phyloP scores from a whole-genome alignment of 1,284 basidiomycete genomes.

The Kalmanozyma brasiliensis region DNA sequence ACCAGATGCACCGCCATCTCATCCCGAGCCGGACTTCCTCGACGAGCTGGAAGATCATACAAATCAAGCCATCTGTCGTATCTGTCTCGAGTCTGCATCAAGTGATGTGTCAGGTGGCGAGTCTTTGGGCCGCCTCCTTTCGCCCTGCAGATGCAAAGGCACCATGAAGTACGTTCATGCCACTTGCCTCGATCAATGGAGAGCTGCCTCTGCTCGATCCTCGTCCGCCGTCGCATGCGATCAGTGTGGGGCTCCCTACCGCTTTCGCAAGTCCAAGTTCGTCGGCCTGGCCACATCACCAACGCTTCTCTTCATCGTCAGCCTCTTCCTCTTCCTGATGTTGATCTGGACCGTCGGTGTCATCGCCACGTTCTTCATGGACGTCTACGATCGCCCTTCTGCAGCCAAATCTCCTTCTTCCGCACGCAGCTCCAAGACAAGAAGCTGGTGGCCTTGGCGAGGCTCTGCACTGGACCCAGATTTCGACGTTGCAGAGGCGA shows the following conservation, averaged over 20 bases:
- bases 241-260: constrained; percentile 61
- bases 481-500: constrained; percentile 6
- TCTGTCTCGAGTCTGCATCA: constrained; percentile 34
- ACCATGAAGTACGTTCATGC: constrained; percentile 65
- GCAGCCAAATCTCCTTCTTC: neutral
- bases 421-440: constrained; percentile 1
- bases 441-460: constrained; percentile 37
- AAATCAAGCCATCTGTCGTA: constrained; percentile 41
- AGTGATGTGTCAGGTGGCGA: constrained; percentile 29
- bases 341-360: constrained; percentile 48
- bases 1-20: neutral
- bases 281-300: constrained; percentile 54
- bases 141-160: constrained; percentile 60
- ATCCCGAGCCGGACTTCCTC: neutral
- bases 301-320: constrained; percentile 43
- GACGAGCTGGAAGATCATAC: constrained; percentile 20
- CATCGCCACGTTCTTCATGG: constrained; percentile 34
- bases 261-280: constrained; percentile 48
- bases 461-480: constrained; percentile 1
- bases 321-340: constrained; percentile 41
- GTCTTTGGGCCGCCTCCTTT: constrained; percentile 42
- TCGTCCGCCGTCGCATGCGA: constrained; percentile 55
- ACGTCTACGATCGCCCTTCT: constrained; percentile 27
- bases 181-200: constrained; percentile 61
- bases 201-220: constrained; percentile 40